These are phyloP conservation scores for Phytophthora cajani DNA, from an alignment of 352 stramenopile genomes.

Conservation along the genomic window DNA sequence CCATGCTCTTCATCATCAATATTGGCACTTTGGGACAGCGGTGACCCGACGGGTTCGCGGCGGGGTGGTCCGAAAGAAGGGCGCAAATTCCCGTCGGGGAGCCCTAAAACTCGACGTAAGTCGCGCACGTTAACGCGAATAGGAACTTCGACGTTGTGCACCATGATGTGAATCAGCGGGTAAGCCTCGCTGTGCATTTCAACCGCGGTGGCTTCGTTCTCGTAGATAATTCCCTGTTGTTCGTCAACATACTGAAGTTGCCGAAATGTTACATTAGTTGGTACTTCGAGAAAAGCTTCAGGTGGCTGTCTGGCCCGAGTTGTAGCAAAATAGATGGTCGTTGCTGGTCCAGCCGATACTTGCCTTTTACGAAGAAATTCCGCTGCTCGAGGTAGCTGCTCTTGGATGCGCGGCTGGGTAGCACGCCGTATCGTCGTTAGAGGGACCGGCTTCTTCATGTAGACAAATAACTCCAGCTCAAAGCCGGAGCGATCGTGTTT, in stretches of 20 bases:
- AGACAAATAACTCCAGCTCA: constrained; percentile 2
- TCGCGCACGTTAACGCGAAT: neutral
- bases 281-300: neutral
- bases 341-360: constrained; percentile 1
- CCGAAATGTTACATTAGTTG: neutral
- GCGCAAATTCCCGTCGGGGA: neutral
- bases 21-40: neutral
- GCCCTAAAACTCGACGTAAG: neutral
- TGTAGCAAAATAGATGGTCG: neutral
- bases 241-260: constrained; percentile 5
- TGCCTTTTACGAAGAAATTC: neutral
- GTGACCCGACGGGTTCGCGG: neutral
- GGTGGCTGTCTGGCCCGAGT: neutral
- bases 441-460: neutral
- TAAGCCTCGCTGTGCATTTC: neutral
- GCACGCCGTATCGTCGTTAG: neutral
- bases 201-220: neutral
- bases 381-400: neutral
- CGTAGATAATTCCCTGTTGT: neutral
- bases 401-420: neutral
- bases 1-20: constrained; percentile 2
- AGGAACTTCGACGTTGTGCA: constrained; percentile 1
- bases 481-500: constrained; percentile 1
- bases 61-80: neutral
- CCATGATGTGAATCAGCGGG: neutral